Percentiles rank a stretch among this genome's conserved stretches.
Conservation (phyloP, 2,329 filamentous ascomycete genomes). For the Falciphora oryzae region DNA sequence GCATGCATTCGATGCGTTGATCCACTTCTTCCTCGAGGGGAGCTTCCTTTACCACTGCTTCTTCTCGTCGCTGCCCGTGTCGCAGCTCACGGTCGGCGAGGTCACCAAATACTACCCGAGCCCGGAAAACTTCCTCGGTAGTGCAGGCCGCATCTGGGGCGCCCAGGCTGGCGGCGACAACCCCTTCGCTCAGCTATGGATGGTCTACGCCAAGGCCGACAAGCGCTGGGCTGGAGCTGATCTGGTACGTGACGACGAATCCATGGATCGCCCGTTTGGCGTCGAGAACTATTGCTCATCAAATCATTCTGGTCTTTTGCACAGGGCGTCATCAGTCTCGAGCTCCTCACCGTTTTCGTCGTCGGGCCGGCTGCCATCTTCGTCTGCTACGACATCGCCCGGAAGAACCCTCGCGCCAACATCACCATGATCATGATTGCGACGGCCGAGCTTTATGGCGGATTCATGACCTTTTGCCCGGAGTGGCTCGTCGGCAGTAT, state of each 20-base stretch:
- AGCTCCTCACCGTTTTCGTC: slow-evolving; percentile 59
- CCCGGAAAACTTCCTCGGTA: slow-evolving; percentile 47
- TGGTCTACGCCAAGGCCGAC: slow-evolving; percentile 63
- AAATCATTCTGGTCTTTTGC: not conserved
- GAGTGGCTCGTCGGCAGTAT: slow-evolving; percentile 60
- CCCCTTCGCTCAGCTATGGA: slow-evolving; percentile 56
- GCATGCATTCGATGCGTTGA: slow-evolving; percentile 89
- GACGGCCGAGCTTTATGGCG: slow-evolving; percentile 61
- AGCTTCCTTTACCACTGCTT: slow-evolving; percentile 93
- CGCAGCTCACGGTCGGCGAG: slow-evolving; percentile 25
- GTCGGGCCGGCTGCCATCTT: slow-evolving; percentile 54
- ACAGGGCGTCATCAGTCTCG: slow-evolving; percentile 55
- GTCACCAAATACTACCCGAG: slow-evolving; percentile 37
- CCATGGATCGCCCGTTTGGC: not conserved
- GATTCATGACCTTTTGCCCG: slow-evolving; percentile 64
- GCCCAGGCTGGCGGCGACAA: slow-evolving; percentile 49
- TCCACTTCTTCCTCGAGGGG: slow-evolving; percentile 87
- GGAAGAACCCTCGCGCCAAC: slow-evolving; percentile 47
- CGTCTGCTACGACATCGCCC: slow-evolving; percentile 55
- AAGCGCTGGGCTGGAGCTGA: slow-evolving; percentile 59
- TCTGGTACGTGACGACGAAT: slow-evolving; percentile 33
- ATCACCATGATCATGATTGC: slow-evolving; percentile 61
- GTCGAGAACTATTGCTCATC: not conserved
- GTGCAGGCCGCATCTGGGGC: slow-evolving; percentile 46
- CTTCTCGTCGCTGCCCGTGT: slow-evolving; percentile 50